These are phyloP conservation scores for Phytophthora sp. DNA, from an alignment of 352 stramenopile genomes.

Conservation along the genomic window DNA sequence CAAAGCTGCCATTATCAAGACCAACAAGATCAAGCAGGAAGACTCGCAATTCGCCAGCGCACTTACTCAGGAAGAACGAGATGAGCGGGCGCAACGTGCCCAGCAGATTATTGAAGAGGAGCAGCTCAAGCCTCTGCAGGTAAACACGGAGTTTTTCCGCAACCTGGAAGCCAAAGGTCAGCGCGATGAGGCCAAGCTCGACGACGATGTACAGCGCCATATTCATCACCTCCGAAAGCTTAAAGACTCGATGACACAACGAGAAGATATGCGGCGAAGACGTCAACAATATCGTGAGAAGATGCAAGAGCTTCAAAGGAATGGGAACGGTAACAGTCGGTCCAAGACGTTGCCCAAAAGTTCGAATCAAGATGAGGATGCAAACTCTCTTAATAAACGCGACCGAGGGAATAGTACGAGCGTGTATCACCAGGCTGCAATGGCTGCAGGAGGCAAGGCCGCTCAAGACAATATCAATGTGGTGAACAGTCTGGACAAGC, in stretches of 20 bases:
- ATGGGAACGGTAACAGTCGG: constrained; percentile 24
- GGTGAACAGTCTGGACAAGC: constrained; percentile 81
- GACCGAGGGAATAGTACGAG: constrained; percentile 34
- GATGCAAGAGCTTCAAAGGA: constrained; percentile 55
- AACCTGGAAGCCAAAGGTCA: constrained; percentile 83
- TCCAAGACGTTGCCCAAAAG: constrained; percentile 39
- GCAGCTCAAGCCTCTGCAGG: constrained; percentile 90
- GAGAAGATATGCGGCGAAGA: constrained; percentile 65
- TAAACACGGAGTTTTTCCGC: constrained; percentile 88
- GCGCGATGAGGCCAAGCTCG: constrained; percentile 66
- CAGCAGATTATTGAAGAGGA: constrained; percentile 94
- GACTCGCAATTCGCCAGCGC: constrained; percentile 60
- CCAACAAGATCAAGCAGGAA: constrained; percentile 83
- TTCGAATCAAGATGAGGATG: constrained; percentile 62
- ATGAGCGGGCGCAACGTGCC: constrained; percentile 88
- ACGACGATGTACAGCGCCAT: constrained; percentile 89
- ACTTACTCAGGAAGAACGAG: constrained; percentile 60
- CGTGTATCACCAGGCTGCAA: constrained; percentile 42
- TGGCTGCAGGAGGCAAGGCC: constrained; percentile 26
- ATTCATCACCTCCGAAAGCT: constrained; percentile 87
- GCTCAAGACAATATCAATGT: constrained; percentile 50
- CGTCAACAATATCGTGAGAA: constrained; percentile 70
- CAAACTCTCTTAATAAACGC: constrained; percentile 9
- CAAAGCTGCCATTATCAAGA: constrained; percentile 92
- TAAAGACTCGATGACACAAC: constrained; percentile 66